Evolutionary conservation across 805 yeast genomes (phyloP).

Genomic region (Wickerhamomyces chaumierensis): DNA sequence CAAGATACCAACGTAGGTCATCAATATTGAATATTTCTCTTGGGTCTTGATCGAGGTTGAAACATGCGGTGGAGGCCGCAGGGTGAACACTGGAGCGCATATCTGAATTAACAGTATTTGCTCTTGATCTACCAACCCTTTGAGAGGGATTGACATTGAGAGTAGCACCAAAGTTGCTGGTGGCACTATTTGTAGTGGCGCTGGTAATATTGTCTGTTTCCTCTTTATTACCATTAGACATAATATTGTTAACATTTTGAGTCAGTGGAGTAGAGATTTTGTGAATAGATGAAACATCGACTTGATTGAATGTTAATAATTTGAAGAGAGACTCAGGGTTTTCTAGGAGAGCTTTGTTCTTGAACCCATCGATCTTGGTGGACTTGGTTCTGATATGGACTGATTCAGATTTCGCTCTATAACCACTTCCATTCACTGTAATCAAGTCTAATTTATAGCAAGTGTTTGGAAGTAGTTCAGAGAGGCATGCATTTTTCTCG

Average conservation of each 20-base stretch:
- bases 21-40: constrained; percentile 26
- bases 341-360: constrained; percentile 18
- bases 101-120: constrained; percentile 22
- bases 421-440: constrained; percentile 27
- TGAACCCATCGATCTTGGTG: constrained; percentile 11
- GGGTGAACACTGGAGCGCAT: background rate
- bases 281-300: constrained; percentile 20
- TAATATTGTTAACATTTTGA: constrained; percentile 1
- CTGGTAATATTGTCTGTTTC: background rate
- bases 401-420: constrained; percentile 29
- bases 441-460: constrained; percentile 33
- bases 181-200: constrained; percentile 10
- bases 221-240: background rate
- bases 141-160: constrained; percentile 7
- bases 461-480: constrained; percentile 22
- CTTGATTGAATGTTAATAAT: constrained; percentile 21
- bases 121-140: constrained; percentile 20
- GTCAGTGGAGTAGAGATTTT: constrained; percentile 7
- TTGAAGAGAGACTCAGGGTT: constrained; percentile 28
- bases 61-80: background rate
- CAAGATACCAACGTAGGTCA: constrained; percentile 30
- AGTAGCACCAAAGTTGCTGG: constrained; percentile 9
- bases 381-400: constrained; percentile 29
- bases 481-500: constrained; percentile 25
- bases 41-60: constrained; percentile 8